Percentiles rank a stretch among this genome's conserved stretches.
phyloP scores from a whole-genome alignment of 2,329 filamentous ascomycete species.

The Exophiala oligosperma region DNA sequence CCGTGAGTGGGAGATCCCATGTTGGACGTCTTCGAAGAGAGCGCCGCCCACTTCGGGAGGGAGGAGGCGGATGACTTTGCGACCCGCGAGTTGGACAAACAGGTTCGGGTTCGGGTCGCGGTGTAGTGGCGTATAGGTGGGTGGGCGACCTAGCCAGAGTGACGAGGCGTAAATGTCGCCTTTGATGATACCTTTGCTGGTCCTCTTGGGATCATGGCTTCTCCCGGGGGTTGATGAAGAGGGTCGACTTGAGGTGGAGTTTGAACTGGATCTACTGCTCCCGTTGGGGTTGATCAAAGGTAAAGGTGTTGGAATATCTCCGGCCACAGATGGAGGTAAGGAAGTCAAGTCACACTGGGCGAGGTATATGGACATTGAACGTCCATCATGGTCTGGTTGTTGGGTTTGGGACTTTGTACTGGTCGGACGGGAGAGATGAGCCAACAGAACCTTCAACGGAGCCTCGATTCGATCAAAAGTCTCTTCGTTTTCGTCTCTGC shows the following conservation, averaged over 20 bases:
- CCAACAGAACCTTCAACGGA: conserved; percentile 63
- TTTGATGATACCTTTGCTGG: conserved; percentile 43
- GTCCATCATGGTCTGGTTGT: conserved; percentile 20
- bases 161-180: conserved; percentile 86
- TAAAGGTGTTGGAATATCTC: conserved; percentile 67
- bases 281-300: background rate
- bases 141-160: conserved; percentile 83
- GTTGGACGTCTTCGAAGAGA: conserved; percentile 61
- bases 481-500: conserved; percentile 8
- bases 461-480: conserved; percentile 50
- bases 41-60: conserved; percentile 61
- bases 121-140: conserved; percentile 88
- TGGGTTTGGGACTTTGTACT: conserved; percentile 8
- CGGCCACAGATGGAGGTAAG: conserved; percentile 62
- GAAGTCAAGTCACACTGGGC: conserved; percentile 75
- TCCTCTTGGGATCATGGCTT: background rate
- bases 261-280: too few relatives aligned
- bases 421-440: conserved; percentile 43
- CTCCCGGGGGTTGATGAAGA: conserved; percentile 58
- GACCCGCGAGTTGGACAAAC: conserved; percentile 77
- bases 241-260: too few relatives aligned
- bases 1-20: conserved; percentile 5
- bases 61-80: conserved; percentile 73
- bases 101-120: conserved; percentile 92
- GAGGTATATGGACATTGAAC: conserved; percentile 63